Evolutionary conservation across 2,329 filamentous ascomycete species (phyloP).

Genomic region (Hyphodiscus sp.): DNA sequence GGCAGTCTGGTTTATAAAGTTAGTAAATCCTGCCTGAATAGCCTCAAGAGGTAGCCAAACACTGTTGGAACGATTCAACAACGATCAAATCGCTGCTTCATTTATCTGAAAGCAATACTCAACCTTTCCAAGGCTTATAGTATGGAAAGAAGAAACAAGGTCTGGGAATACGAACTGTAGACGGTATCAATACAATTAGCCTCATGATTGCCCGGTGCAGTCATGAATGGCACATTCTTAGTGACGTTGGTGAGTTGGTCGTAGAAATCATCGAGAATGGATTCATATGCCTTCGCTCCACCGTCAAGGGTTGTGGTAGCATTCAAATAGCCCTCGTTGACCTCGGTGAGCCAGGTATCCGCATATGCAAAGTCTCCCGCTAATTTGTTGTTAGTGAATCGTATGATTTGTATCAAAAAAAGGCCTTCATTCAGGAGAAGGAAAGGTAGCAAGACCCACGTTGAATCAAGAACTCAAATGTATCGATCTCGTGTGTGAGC

Average conservation of each 20-base stretch:
- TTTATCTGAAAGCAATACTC: not conserved
- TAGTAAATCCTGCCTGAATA: no score
- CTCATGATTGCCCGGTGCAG: conserved; percentile 53
- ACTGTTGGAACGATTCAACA: no score
- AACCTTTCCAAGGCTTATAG: not conserved
- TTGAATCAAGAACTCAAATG: conserved; percentile 39
- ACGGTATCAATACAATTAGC: conserved; percentile 42
- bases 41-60: no score
- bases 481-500: conserved; percentile 35
- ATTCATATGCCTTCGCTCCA: conserved; percentile 45
- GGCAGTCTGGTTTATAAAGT: not conserved
- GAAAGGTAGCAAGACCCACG: not conserved
- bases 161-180: conserved; percentile 34
- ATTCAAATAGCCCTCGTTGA: conserved; percentile 36
- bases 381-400: not conserved
- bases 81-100: no score
- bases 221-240: conserved; percentile 50
- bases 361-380: conserved; percentile 42
- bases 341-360: conserved; percentile 45
- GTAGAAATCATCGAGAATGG: conserved; percentile 52
- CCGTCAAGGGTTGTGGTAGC: conserved; percentile 26
- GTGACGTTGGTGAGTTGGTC: conserved; percentile 46
- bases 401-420: not conserved
- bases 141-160: conserved; percentile 7
- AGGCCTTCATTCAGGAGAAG: no score